Percentiles rank a stretch among this genome's conserved stretches.
These are phyloP conservation scores for Hordeum vulgare DNA, from an alignment of 176 grass and related monocot genomes.

Conservation along the genomic window DNA sequence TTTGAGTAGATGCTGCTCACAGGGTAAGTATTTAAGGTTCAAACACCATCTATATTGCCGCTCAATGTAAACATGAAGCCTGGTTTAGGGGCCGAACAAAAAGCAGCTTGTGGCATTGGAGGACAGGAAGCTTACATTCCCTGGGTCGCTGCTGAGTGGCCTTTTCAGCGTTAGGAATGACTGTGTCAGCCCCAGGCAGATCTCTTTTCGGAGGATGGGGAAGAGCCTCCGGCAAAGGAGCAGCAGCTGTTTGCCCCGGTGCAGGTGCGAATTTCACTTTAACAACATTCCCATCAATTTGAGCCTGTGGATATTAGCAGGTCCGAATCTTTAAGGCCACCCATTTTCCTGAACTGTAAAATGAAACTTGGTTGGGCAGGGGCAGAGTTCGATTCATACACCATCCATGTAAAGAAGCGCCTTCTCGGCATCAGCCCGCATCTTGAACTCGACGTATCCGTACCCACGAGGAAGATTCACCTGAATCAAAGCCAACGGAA, in stretches of 20 bases:
- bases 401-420: slow-evolving; percentile 98
- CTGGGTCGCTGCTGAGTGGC: slow-evolving; percentile 38
- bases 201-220: slow-evolving; percentile 50
- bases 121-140: slow-evolving; percentile 46
- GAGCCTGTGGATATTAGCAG: slow-evolving; percentile 37
- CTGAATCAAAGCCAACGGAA: slow-evolving; percentile 25
- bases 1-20: slow-evolving; percentile 42
- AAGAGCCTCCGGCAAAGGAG: slow-evolving; percentile 30
- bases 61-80: neutral
- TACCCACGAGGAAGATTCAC: slow-evolving; percentile 95
- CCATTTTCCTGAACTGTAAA: neutral
- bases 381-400: slow-evolving; percentile 30
- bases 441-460: slow-evolving; percentile 85
- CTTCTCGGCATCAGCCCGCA: slow-evolving; percentile 79
- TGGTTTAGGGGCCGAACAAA: neutral
- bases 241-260: slow-evolving; percentile 46
- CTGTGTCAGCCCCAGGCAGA: slow-evolving; percentile 45
- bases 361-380: neutral
- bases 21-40: neutral
- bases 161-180: slow-evolving; percentile 49
- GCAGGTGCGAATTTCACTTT: slow-evolving; percentile 61
- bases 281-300: slow-evolving; percentile 90
- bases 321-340: neutral
- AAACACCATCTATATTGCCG: neutral
- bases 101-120: neutral